Evolutionary conservation across 1,284 basidiomycete species (phyloP).

Genomic region (Cystobasidium slooffiae): DNA sequence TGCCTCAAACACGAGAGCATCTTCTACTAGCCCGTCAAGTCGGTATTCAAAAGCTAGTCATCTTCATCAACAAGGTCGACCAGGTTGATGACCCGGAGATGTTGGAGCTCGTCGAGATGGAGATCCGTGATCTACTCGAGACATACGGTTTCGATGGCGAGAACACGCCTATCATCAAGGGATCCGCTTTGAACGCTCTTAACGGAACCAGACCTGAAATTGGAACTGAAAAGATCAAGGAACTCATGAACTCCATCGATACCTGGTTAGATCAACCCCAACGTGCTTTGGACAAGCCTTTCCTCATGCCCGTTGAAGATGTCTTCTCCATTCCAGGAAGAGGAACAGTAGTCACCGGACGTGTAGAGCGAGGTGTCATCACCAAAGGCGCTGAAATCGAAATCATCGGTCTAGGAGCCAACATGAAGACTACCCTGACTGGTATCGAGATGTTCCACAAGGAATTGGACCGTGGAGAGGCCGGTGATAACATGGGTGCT

Average conservation of each 20-base stretch:
- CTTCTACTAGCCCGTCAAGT: constrained; percentile 96
- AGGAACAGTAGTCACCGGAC: constrained; percentile 96
- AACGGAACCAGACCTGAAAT: constrained; percentile 76
- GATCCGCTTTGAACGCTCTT: constrained; percentile 92
- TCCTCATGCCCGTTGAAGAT: constrained; percentile 96
- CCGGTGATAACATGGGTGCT: constrained; percentile 99
- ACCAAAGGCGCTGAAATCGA: constrained; percentile 94
- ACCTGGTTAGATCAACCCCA: constrained; percentile 92
- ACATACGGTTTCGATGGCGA: constrained; percentile 92
- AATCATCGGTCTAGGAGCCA: constrained; percentile 82
- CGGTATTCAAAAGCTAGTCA: constrained; percentile 96
- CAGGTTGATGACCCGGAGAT: constrained; percentile 96
- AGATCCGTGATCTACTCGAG: constrained; percentile 96
- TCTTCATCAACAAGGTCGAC: constrained; percentile 99
- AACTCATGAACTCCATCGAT: constrained; percentile 87
- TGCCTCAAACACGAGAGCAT: constrained; percentile 99
- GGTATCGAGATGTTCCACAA: constrained; percentile 98
- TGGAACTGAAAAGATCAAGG: constrained; percentile 79
- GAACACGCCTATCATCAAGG: constrained; percentile 94
- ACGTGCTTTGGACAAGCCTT: constrained; percentile 97
- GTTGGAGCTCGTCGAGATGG: constrained; percentile 99
- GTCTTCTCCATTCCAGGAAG: constrained; percentile 98
- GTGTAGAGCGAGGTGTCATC: constrained; percentile 93
- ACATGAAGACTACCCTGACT: constrained; percentile 90
- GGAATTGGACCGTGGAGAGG: constrained; percentile 96